Evolutionary conservation across 2,329 filamentous ascomycete species (phyloP), one percentile per base, ranked within the genome.

Genomic region (Rhynchosporium secalis): DNA sequence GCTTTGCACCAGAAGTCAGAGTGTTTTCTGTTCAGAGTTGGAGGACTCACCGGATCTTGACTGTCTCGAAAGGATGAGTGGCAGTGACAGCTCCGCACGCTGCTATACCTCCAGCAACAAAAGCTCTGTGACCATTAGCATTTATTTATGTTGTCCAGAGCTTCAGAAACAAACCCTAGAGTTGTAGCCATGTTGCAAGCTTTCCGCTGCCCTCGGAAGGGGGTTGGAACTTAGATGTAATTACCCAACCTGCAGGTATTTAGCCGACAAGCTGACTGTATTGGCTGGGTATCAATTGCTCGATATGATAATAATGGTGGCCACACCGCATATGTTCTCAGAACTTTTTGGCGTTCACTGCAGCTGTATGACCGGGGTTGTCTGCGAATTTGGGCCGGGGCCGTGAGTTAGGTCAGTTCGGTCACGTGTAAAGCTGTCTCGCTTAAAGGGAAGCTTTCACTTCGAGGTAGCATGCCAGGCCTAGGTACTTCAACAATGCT

Each of bases 11-110:
- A 46, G 71, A 55, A 69, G 65, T 48, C 46, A 72, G 58, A 68
- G 62, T 38, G 20, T n/a, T 9, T 46, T 43, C 28, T 33, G 33
- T 13, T 29, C 13, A 29, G 41, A 48, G 41, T 55, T 36, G 52
- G 31, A 58, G 46, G 36, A 47, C 60, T 82, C 74, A 93, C 89
- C 93, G 90, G 75, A 98, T 98, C 85, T 99, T 99, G 76, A 99
- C 92, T 12, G 94, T 98, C 79, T 99, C 95, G 79, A 98, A 98
- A 62, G 93, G 93, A 78, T 99, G 95, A 56, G 95, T 98, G 68
- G 96, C 93, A 46, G 94, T 98, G 62, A 99, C 95, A 68, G 95
- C 95, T 74, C 95, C 95, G 79, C 94, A 98, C 68, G 95, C 95
- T 74, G 95, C 95, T 74, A 99, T 90, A 75, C 95, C 95, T 75